These are phyloP conservation scores for Cephaloascus albidus DNA, from an alignment of 805 yeast genomes.

Conservation along the genomic window DNA sequence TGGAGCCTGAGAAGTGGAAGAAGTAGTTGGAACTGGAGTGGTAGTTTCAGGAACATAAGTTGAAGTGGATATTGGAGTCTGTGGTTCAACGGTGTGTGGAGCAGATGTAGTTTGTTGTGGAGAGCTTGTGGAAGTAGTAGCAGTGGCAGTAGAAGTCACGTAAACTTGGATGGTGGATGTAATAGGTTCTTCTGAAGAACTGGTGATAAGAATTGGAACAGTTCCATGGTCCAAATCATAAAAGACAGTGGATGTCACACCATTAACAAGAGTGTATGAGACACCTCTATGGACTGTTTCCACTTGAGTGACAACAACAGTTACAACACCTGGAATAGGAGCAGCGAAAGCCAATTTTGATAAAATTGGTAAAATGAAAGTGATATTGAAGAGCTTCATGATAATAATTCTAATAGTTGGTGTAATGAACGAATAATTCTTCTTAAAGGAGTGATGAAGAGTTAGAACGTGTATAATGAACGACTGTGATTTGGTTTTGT, in stretches of 20 bases:
- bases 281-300: background rate
- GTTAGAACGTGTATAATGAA: no score
- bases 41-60: background rate
- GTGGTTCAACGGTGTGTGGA: background rate
- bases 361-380: no score
- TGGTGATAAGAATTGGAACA: background rate
- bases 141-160: background rate
- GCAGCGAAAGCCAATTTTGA: slow-evolving; percentile 10
- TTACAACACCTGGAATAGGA: background rate
- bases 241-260: background rate
- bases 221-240: background rate
- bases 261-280: background rate
- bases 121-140: background rate
- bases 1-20: background rate
- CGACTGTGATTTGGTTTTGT: no score
- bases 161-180: background rate
- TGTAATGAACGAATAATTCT: no score
- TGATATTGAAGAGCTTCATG: no score
- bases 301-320: background rate
- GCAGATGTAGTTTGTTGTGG: background rate
- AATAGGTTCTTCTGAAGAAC: background rate
- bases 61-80: background rate
- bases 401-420: no score
- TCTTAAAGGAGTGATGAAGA: no score
- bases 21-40: background rate